Percentiles rank a stretch among this genome's conserved stretches.
phyloP scores from a whole-genome alignment of 2,329 filamentous ascomycete genomes.

The Aureobasidium leucospermi region DNA sequence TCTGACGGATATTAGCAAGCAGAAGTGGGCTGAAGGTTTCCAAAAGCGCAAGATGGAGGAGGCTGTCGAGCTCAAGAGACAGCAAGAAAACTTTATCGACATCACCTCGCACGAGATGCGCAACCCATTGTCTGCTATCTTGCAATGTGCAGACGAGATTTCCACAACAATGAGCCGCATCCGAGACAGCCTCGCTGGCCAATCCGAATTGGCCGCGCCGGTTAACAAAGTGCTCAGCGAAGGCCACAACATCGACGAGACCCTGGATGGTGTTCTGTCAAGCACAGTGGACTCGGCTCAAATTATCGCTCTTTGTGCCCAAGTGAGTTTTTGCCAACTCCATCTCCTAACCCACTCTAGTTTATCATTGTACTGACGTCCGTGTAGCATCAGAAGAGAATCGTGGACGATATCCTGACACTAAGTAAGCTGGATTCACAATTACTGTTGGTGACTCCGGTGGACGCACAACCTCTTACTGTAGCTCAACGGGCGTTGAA shows the following conservation, averaged over 20 bases:
- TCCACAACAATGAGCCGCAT: conserved; percentile 41
- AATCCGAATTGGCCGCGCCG: conserved; percentile 19
- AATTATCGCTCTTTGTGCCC: conserved; percentile 69
- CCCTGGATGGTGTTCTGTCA: conserved; percentile 40
- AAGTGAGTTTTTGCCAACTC: conserved; percentile 26
- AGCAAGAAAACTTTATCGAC: conserved; percentile 70
- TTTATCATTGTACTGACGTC: background rate
- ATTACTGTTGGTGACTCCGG: conserved; percentile 64
- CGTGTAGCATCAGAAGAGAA: conserved; percentile 62
- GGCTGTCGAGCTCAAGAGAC: conserved; percentile 70
- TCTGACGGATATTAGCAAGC: conserved; percentile 77
- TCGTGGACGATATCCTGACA: conserved; percentile 68
- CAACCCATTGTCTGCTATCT: conserved; percentile 49
- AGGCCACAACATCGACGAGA: conserved; percentile 29
- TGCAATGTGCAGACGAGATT: conserved; percentile 73
- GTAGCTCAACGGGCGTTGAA: conserved; percentile 62
- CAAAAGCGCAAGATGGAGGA: conserved; percentile 73
- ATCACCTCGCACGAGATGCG: conserved; percentile 35
- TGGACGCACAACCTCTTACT: conserved; percentile 58
- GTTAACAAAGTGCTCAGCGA: background rate
- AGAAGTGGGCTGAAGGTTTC: conserved; percentile 77
- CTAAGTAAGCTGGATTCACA: conserved; percentile 71
- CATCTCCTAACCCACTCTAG: background rate
- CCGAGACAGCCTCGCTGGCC: conserved; percentile 35
- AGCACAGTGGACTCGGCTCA: conserved; percentile 66